Base-by-base conservation (phyloP, 768 basidiomycete genomes). In the Pleurotus tuoliensis region DNA sequence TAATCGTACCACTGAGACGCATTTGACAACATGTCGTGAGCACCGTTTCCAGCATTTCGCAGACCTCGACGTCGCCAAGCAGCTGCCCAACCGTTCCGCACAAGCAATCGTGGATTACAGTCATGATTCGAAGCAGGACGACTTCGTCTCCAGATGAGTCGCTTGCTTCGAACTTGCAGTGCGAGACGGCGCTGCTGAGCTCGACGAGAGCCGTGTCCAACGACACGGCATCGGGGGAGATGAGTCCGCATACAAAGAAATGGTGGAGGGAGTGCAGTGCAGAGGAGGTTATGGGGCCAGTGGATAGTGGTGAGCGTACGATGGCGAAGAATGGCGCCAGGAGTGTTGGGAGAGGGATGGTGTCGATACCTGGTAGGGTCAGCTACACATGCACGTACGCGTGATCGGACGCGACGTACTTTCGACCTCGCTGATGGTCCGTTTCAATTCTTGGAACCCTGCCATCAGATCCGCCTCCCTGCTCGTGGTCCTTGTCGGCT, bases 121-220 rank as follows among this genome's bases (percentile, higher is more conserved):
- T 82, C 78, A 98, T 84, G 58, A 98, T 94, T 69, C 87, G 91
- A 60, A 96, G 80, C 5, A 98, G 77, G 5, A 98, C 95, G 5
- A 97, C 91, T 69, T 99, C 97, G 71, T 99, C 97, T 5, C 93
- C 92, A n/a, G 94, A 93, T 1, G 92, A 92, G 67, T 98, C 94
- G 65, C 92, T 96, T 3, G 92, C 92, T 72, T 98, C 96, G 66
- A 99, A 99, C 73, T 96, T 94, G 80, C 96, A 98, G 66, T 93
- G 92, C 4, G 96, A 93, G 11, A 96, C 83, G 0, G 96, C 87
- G 58, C 82, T 88, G 68, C 94, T 95, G 57, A 97, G 79, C 60
- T 94, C 91, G 13, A 85, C 77, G 52, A 98, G 79, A 4, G 89
- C 88, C 52, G 74, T 67, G 61, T 87, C 80, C 59, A 95, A 72